Conservation (phyloP, 805 yeast genomes). For the Candida boidinii region DNA sequence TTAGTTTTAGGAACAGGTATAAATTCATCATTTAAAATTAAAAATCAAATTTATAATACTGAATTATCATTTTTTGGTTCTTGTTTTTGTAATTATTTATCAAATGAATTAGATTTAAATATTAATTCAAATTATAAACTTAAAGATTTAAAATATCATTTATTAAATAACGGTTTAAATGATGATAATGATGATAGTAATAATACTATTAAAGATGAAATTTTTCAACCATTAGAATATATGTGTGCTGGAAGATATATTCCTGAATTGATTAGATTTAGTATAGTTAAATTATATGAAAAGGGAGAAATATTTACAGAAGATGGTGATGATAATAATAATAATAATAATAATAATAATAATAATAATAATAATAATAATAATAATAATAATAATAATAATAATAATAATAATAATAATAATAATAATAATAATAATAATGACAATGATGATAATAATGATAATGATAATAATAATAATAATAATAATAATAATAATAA, state of each 20-base stretch:
- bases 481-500: too few species aligned
- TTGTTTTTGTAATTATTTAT: conserved; percentile 24
- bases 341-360: too few species aligned
- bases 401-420: too few species aligned
- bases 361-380: too few species aligned
- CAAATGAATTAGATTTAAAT: conserved; percentile 29
- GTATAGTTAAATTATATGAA: conserved; percentile 26
- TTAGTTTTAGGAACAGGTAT: conserved; percentile 65
- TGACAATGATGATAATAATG: too few species aligned
- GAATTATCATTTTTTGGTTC: conserved; percentile 51
- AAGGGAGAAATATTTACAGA: conserved; percentile 6
- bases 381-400: too few species aligned
- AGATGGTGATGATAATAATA: not conserved
- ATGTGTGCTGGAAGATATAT: conserved; percentile 49
- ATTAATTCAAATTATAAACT: conserved; percentile 12
- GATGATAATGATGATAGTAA: conserved; percentile 17
- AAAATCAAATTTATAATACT: conserved; percentile 31
- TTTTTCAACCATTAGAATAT: conserved; percentile 51
- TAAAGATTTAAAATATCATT: too few species aligned
- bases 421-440: too few species aligned
- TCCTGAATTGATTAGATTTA: conserved; percentile 42
- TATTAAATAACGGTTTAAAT: too few species aligned
- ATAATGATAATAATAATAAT: too few species aligned
- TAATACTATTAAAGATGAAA: conserved; percentile 13
- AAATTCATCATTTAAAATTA: conserved; percentile 39